A percentile compares a stretch with the other conserved stretches of the same genome.
These are phyloP conservation scores for Chrysopogon serrulatus DNA, from an alignment of 176 grass and related monocot genomes.

Conservation along the genomic window DNA sequence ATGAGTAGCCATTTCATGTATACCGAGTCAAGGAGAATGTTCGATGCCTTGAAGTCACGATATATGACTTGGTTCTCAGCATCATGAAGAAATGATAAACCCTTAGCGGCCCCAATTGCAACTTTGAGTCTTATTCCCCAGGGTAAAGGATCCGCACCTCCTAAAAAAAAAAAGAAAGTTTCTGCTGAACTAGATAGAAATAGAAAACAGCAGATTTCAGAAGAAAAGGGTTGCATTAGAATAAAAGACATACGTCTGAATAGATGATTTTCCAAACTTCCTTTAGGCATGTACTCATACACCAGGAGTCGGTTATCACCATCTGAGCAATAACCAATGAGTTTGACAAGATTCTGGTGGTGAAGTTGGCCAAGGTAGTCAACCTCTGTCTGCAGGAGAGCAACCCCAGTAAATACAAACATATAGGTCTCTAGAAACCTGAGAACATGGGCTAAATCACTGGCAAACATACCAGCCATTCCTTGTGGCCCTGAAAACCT, in stretches of 20 bases:
- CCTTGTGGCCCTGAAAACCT: conserved; percentile 71
- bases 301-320: conserved; percentile 78
- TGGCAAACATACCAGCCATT: conserved; percentile 50
- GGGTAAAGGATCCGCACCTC: conserved; percentile 58
- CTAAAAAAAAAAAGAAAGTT: conserved; percentile 29
- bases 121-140: conserved; percentile 85
- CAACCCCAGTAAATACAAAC: not conserved
- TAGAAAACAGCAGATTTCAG: not conserved
- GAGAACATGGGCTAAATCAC: not conserved
- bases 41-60: conserved; percentile 96
- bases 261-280: conserved; percentile 89
- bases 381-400: conserved; percentile 65
- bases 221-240: not conserved
- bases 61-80: conserved; percentile 83
- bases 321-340: conserved; percentile 81
- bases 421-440: not conserved
- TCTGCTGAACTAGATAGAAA: not conserved
- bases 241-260: conserved; percentile 54
- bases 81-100: conserved; percentile 91
- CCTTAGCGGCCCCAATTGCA: conserved; percentile 71
- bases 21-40: conserved; percentile 91
- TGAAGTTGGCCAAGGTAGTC: conserved; percentile 82
- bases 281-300: conserved; percentile 79
- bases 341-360: conserved; percentile 82
- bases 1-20: not conserved